These are phyloP conservation scores for Solanum pimpinellifolium DNA, from an alignment of 257 asterid species.

Conservation along the genomic window DNA sequence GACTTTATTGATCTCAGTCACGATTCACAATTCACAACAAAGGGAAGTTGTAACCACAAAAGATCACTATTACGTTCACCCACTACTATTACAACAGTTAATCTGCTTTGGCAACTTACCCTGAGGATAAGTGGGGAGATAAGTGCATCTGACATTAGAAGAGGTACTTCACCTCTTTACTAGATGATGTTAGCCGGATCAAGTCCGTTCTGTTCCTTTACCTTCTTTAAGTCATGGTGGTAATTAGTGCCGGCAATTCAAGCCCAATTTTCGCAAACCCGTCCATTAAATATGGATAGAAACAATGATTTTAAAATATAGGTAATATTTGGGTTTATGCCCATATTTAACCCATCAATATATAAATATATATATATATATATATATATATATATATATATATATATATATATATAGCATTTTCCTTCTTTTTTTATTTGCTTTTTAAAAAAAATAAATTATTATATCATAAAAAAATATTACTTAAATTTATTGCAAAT, in stretches of 20 bases:
- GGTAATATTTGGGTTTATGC: not conserved
- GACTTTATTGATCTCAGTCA: not conserved
- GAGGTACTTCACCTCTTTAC: constrained; percentile 69
- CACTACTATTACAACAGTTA: not conserved
- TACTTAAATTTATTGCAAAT: too few relatives aligned
- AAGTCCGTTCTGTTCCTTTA: constrained; percentile 57
- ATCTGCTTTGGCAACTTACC: constrained; percentile 44
- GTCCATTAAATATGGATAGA: not conserved
- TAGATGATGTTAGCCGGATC: constrained; percentile 62
- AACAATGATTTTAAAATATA: too few relatives aligned
- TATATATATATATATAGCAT: too few relatives aligned
- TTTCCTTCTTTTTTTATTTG: too few relatives aligned
- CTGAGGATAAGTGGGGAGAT: constrained; percentile 78
- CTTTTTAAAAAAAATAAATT: too few relatives aligned
- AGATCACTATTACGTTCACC: not conserved
- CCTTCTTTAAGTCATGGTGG: constrained; percentile 46
- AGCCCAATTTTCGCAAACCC: not conserved
- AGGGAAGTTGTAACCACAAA: not conserved
- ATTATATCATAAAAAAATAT: too few relatives aligned
- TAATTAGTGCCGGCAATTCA: constrained; percentile 2
- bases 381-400: too few relatives aligned
- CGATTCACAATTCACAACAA: not conserved
- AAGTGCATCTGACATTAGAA: constrained; percentile 58
- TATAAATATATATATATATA: too few relatives aligned
- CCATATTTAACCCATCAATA: not conserved